Evolutionary conservation across 2,329 filamentous ascomycete species (phyloP), one percentile per base, ranked within the genome.

Genomic region (Fusarium clavum): DNA sequence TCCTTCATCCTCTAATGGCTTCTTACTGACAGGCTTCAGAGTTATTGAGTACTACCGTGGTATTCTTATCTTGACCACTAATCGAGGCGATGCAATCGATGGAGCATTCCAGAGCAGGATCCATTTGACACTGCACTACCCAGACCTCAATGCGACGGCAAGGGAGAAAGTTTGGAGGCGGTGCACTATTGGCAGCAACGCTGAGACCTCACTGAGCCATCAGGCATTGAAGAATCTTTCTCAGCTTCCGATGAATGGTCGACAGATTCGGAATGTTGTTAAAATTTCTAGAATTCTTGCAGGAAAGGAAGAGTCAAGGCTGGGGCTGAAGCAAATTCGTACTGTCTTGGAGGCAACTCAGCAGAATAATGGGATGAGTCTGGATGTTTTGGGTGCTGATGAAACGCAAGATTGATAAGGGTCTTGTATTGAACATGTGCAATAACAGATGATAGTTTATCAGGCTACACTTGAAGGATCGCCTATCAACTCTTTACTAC

Each of bases 91-190:
- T 8, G 41, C 38, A 1, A 53, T 59, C 0, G 62, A 65, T 3
- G 53, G 58, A 2, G 62, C 62, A 0, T 64, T 59, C 22, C 43
- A 40, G 0, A 64, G 60, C 0, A 41, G 62, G 0, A 32, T 65
- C 0, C 62, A 65, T 14, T 44, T 64, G 7, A 59, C 52, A 1
- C 8, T 65, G 1, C 52, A 58, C n/a, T 64, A 58, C 5, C 52
- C 51, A 5, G 41, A 43, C 14, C 32, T 60, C 13, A 24, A 6
- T 6, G 18, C 25, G 2, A 46, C 25, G 2, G 24, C 24, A 0
- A 46, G 25, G 3, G 25, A n/a, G 9, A 38, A 38, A 12, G 34
- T 38, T 38, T 38, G 34, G 34, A 38, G 34, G 18, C 34, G 34
- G 3, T 38, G 34, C 10, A 46, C 25, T n/a, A 13, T 27, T 7